Base-by-base conservation (phyloP, 2,329 filamentous ascomycete species). In the Colletotrichum caudatum region DNA sequence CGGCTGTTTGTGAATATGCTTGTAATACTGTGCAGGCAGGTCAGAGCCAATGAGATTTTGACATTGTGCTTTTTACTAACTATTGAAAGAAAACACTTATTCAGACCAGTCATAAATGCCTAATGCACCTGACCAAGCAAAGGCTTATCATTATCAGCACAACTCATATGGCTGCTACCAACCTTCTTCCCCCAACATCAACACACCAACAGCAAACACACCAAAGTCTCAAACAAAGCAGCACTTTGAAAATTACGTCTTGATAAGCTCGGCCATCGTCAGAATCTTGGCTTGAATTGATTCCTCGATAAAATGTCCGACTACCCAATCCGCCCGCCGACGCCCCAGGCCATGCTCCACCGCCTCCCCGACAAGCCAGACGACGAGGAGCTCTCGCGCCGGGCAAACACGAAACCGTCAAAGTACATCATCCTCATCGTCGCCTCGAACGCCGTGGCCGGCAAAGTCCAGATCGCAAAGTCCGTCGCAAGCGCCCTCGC, bases 371-470 rank as follows among this genome's bases (percentile, higher is more conserved):
- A 78, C 59, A 76, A 75, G 51, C 71, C 73, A 1, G 74, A 76
- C 35, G 37, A 20, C 9, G 20, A 48, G 23, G 35, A 44, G 14
- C 1, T 39, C 11, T 54, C 23, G 4, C 67, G 0, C n/a, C 29
- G n/a, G 12, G 44, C 20, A 11, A 46, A 29, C 5, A 61, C 37
- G 4, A 73, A 68, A 56, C 76, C 76, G 2, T 74, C 59, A 5
- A 78, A 78, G 66, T 76, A 77, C 50, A 75, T 79, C 33, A 66
- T 79, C 57, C 75, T 78, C 53, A 74, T 79, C 72, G 69, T 73
- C 14, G 78, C 71, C 26, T 74, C 77, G 44, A 78, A 75, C 18
- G 56, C 67, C 29, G 75, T 77, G 11, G 75, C 77, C 1, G 78
- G 78, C 3, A 80, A 79, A 51, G 72, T 77, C 7, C 77, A 78